A percentile compares a stretch with the other conserved stretches of the same genome.
Conservation (phyloP, 169 alveolate genomes). For the Eimeria zaria region DNA sequence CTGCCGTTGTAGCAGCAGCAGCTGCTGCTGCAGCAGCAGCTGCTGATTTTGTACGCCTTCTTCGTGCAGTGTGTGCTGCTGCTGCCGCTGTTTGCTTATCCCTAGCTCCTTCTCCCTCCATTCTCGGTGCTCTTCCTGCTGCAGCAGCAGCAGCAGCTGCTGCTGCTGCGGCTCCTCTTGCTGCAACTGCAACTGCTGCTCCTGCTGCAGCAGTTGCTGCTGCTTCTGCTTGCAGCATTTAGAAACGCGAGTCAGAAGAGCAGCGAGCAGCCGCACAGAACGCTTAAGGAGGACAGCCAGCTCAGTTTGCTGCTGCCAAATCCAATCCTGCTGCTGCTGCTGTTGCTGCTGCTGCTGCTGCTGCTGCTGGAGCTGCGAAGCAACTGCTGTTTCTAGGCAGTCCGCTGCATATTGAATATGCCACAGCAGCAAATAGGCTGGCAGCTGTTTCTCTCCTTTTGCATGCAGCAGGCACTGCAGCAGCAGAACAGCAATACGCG, state of each 20-base stretch:
- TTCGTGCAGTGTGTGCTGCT: background rate
- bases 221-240: background rate
- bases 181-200: too few species aligned
- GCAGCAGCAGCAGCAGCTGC: background rate
- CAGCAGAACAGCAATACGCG: conserved; percentile 50
- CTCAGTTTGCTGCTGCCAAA: conserved; percentile 20
- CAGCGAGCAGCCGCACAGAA: conserved; percentile 9
- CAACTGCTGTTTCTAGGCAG: conserved; percentile 9
- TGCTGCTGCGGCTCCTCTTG: background rate
- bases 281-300: conserved; percentile 37
- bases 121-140: background rate
- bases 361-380: conserved; percentile 33
- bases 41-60: background rate
- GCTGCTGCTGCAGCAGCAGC: conserved; percentile 12
- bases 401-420: conserved; percentile 39
- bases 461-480: conserved; percentile 62
- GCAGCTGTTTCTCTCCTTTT: background rate
- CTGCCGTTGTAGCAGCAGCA: too few species aligned
- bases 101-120: background rate
- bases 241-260: background rate
- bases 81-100: background rate
- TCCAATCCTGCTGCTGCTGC: background rate
- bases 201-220: conserved; percentile 33
- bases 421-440: background rate
- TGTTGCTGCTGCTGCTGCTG: conserved; percentile 24